Percentiles rank a stretch among this genome's conserved stretches.
Evolutionary conservation across 169 alveolate genomes (phyloP).

Genomic region (Eimeria falciformis): DNA sequence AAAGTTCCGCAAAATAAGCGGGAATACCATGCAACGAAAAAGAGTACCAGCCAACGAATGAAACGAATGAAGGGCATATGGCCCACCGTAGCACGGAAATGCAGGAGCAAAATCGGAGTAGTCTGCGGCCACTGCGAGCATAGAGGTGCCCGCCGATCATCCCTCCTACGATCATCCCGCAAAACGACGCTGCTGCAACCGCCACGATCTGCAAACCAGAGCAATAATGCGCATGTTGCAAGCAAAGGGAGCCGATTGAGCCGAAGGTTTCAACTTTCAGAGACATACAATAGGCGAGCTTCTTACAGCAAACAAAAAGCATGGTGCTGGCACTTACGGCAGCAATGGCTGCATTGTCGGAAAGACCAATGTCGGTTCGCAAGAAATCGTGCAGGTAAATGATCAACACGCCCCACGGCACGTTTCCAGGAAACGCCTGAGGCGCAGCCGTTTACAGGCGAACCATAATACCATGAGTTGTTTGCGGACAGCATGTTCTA

Average conservation of each 20-base stretch:
- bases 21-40: not conserved
- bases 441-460: not conserved
- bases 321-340: constrained; percentile 20
- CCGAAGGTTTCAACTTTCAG: not conserved
- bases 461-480: too few species aligned
- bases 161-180: constrained; percentile 78
- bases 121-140: constrained; percentile 47
- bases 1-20: not conserved
- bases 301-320: not conserved
- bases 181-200: constrained; percentile 72
- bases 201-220: constrained; percentile 14
- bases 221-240: not conserved
- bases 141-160: constrained; percentile 74
- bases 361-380: constrained; percentile 62
- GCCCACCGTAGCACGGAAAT: constrained; percentile 42
- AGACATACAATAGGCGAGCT: not conserved
- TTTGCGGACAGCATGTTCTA: too few species aligned
- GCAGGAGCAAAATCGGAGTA: constrained; percentile 20
- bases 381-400: constrained; percentile 76
- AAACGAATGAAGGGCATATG: not conserved
- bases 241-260: not conserved
- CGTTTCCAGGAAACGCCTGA: constrained; percentile 79
- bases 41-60: not conserved
- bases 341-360: constrained; percentile 59
- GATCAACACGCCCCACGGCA: constrained; percentile 79